A percentile compares a stretch with the other conserved stretches of the same genome.
Evolutionary conservation across 148 eudicot genomes (phyloP).

Genomic region (Selenicereus undatus): DNA sequence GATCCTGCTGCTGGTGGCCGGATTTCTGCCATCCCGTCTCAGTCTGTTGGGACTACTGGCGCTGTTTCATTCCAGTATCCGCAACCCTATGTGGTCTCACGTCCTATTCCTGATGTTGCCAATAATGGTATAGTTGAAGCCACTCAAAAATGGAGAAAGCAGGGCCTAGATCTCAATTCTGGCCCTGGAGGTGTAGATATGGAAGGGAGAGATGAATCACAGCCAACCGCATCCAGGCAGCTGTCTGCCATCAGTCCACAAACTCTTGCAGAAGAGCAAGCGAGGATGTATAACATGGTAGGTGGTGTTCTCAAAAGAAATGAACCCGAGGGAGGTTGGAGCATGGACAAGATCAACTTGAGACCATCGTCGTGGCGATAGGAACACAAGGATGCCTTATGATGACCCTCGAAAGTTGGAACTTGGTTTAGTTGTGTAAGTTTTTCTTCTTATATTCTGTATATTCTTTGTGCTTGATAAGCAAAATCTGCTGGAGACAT

Average conservation of each 20-base stretch:
- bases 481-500: background rate
- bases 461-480: slow-evolving; percentile 15
- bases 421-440: slow-evolving; percentile 34
- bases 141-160: slow-evolving; percentile 57
- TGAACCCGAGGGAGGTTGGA: slow-evolving; percentile 83
- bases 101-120: slow-evolving; percentile 42
- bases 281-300: slow-evolving; percentile 47
- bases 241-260: slow-evolving; percentile 43
- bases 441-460: slow-evolving; percentile 10
- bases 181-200: slow-evolving; percentile 57
- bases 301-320: slow-evolving; percentile 67
- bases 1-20: slow-evolving; percentile 58
- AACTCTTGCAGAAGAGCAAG: slow-evolving; percentile 58
- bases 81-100: slow-evolving; percentile 53
- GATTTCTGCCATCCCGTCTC: slow-evolving; percentile 53
- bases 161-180: slow-evolving; percentile 74
- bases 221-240: slow-evolving; percentile 42
- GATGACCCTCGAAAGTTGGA: slow-evolving; percentile 30
- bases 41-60: slow-evolving; percentile 52
- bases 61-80: slow-evolving; percentile 56
- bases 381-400: slow-evolving; percentile 20
- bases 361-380: slow-evolving; percentile 67
- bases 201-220: slow-evolving; percentile 57
- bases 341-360: slow-evolving; percentile 50
- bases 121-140: slow-evolving; percentile 40